A percentile compares a stretch with the other conserved stretches of the same genome.
Evolutionary conservation across 805 yeast genomes (phyloP).

Genomic region (Kluyveromyces nonfermentans): DNA sequence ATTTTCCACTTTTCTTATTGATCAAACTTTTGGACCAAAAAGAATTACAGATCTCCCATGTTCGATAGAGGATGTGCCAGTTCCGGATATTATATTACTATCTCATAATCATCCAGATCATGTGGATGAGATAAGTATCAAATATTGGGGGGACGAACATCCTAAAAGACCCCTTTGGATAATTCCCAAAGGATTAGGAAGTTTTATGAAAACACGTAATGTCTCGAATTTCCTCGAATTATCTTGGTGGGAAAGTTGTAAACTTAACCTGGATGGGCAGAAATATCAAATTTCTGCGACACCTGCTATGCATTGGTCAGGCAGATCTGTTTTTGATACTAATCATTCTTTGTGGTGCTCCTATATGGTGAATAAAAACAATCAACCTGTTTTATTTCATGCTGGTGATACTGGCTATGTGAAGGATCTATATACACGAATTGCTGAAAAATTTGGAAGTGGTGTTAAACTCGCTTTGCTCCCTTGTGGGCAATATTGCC

Average conservation of each 20-base stretch:
- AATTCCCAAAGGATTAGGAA: conserved; percentile 73
- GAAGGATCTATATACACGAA: conserved; percentile 58
- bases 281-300: conserved; percentile 73
- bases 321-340: conserved; percentile 70
- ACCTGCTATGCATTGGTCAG: conserved; percentile 98
- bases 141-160: conserved; percentile 21
- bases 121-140: conserved; percentile 55
- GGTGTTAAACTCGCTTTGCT: conserved; percentile 58
- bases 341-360: conserved; percentile 87
- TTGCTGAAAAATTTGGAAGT: conserved; percentile 51
- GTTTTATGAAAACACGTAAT: conserved; percentile 49
- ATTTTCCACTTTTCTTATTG: conserved; percentile 55
- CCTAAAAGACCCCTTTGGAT: conserved; percentile 54
- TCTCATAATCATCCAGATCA: conserved; percentile 97
- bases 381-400: conserved; percentile 69
- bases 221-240: conserved; percentile 59
- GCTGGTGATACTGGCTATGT: conserved; percentile 94
- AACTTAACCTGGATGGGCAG: conserved; percentile 25
- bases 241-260: conserved; percentile 84
- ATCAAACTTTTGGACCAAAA: conserved; percentile 65
- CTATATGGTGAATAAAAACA: conserved; percentile 57
- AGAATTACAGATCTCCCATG: conserved; percentile 77
- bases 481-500: conserved; percentile 94
- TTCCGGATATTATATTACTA: conserved; percentile 65
- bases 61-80: conserved; percentile 49